Conservation (phyloP, 2,329 filamentous ascomycete species). For the Aspergillus fructus region DNA sequence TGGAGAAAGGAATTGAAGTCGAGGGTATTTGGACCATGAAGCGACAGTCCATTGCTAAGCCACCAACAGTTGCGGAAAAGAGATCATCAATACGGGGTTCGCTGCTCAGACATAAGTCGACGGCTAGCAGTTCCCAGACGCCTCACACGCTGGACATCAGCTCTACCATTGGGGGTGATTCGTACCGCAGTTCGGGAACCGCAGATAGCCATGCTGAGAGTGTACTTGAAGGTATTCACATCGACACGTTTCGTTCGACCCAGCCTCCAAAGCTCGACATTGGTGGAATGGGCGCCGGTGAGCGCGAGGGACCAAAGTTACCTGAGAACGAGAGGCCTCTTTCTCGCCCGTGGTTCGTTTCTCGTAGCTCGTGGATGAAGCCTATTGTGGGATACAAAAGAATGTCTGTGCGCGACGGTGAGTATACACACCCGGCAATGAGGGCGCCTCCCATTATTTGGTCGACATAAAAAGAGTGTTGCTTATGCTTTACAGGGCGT, state of each 20-base stretch:
- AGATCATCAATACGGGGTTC: conserved; percentile 11
- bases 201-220: conserved; percentile 1
- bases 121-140: conserved; percentile 1
- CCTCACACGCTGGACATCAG: not conserved
- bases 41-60: conserved; percentile 35
- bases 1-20: conserved; percentile 78
- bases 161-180: not conserved
- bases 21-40: conserved; percentile 79
- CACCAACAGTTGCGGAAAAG: conserved; percentile 22
- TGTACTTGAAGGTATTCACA: conserved; percentile 8
- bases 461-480: not conserved
- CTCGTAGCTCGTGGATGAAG: conserved; percentile 23
- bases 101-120: conserved; percentile 2
- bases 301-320: not conserved
- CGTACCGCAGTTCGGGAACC: not conserved
- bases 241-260: conserved; percentile 7
- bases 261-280: conserved; percentile 5
- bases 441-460: not conserved
- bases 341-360: conserved; percentile 16
- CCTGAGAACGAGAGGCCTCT: conserved; percentile 5
- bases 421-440: not conserved
- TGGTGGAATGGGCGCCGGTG: not conserved
- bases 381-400: conserved; percentile 14
- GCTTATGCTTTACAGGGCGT: conserved; percentile 14
- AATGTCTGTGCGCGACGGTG: conserved; percentile 14